Conservation (phyloP, 352 stramenopile species). For the Phytophthora citrophthora region DNA sequence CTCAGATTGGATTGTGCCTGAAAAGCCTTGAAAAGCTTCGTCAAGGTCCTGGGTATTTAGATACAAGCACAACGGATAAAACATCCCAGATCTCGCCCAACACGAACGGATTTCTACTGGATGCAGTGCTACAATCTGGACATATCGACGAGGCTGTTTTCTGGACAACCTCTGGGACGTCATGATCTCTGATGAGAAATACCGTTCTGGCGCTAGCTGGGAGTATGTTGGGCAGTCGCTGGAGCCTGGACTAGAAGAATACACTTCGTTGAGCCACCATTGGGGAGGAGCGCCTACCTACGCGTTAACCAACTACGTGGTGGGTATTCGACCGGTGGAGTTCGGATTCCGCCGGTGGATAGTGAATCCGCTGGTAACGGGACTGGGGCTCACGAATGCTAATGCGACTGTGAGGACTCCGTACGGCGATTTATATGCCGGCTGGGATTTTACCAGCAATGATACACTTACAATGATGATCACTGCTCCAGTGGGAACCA, state of each 20-base stretch:
- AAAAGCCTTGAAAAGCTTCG: constrained; percentile 26
- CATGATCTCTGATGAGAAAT: constrained; percentile 41
- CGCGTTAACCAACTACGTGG: constrained; percentile 39
- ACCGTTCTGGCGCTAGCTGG: constrained; percentile 28
- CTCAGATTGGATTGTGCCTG: constrained; percentile 23
- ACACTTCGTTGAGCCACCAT: constrained; percentile 37
- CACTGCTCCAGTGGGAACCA: constrained; percentile 15
- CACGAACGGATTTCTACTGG: constrained; percentile 36
- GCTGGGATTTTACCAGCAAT: constrained; percentile 8
- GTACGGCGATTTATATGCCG: constrained; percentile 15
- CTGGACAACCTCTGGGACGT: constrained; percentile 40
- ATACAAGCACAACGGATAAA: constrained; percentile 22
- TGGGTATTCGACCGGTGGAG: constrained; percentile 27
- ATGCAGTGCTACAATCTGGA: constrained; percentile 27
- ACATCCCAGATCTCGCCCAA: constrained; percentile 35
- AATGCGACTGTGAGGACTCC: constrained; percentile 34
- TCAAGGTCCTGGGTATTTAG: constrained; percentile 35
- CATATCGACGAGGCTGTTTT: constrained; percentile 27
- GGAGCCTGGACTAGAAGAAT: not conserved
- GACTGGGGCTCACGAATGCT: constrained; percentile 25
- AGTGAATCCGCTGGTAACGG: constrained; percentile 34
- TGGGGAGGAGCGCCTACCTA: constrained; percentile 35
- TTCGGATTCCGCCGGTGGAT: constrained; percentile 40
- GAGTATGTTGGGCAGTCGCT: constrained; percentile 40
- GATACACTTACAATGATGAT: constrained; percentile 18